Base-by-base conservation (phyloP, 345 rosid genomes). In the Hevea brasiliensis region DNA sequence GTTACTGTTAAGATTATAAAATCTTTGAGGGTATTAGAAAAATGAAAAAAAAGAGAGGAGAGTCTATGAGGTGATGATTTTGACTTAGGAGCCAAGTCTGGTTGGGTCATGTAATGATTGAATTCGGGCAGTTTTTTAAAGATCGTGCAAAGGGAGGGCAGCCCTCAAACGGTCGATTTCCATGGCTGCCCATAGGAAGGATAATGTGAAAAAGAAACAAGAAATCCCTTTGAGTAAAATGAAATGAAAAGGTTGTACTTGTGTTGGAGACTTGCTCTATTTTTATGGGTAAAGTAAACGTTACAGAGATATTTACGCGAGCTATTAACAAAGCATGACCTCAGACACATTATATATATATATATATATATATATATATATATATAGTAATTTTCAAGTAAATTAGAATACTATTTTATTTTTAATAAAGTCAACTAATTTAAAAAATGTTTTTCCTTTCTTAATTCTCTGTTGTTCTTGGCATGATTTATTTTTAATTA, bases 61-160 rank as follows among this genome's bases (percentile, higher is more conserved):
- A 77, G 86, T 80, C 88, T 14, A 71, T 1, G 71, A 83, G 58
- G 62, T 85, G 70, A 88, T 88, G 89, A 90, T 88, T 84, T 77
- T 84, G 83, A 86, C 90, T 85, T 90, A 44, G 72, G 84, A 80
- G 75, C 76, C 80, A 88, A 88, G 95, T 81, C 89, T 84, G 17
- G 44, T 74, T 77, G 86, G 95, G 87, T 26, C 79, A 80, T 42
- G 79, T 64, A 80, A 88, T 86, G 85, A 88, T 90, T 80, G 80
- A 71, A 67, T 41, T 59, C 76, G 87, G 87, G 80, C 85, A 72
- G 73, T 35, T 45, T 69, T 13, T 67, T 29, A 18, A 48, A 71
- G 70, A 71, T 64, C 71, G 86, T 82, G 85, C 79, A 68, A 21
- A 44, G 53, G 72, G 7, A 74, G 89, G 92, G 87, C 85, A 82